phyloP scores from a whole-genome alignment of 1,284 basidiomycete genomes.

The Ceratobasidium sp. region DNA sequence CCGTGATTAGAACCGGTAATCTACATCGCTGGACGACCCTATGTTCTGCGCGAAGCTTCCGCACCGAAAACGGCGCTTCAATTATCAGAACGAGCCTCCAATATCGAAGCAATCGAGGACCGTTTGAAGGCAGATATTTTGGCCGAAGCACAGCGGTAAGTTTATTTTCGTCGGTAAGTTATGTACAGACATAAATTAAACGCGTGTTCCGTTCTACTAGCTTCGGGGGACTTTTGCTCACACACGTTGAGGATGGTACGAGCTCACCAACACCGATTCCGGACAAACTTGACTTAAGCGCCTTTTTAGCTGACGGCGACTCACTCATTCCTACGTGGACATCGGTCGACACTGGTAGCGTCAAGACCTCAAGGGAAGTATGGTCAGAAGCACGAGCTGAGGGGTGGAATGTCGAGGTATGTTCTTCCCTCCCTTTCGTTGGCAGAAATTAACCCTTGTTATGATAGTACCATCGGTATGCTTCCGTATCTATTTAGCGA shows the following conservation, averaged over 20 bases:
- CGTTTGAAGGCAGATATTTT: slow-evolving; percentile 93
- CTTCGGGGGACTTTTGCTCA: slow-evolving; percentile 89
- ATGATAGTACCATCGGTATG: slow-evolving; percentile 68
- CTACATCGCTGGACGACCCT: slow-evolving; percentile 92
- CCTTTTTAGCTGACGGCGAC: slow-evolving; percentile 67
- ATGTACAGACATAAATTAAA: slow-evolving; percentile 2
- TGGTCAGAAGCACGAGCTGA: slow-evolving; percentile 79
- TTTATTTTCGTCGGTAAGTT: slow-evolving; percentile 10
- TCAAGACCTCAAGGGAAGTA: slow-evolving; percentile 87
- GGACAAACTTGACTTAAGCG: slow-evolving; percentile 5
- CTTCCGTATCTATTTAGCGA: slow-evolving; percentile 14
- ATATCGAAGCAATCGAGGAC: slow-evolving; percentile 92
- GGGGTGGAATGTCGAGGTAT: slow-evolving; percentile 89
- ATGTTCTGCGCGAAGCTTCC: slow-evolving; percentile 92
- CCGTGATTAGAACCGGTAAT: slow-evolving; percentile 56
- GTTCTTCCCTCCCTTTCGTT: slow-evolving; percentile 47
- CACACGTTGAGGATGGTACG: slow-evolving; percentile 86
- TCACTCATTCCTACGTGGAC: slow-evolving; percentile 95
- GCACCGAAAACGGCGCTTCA: slow-evolving; percentile 82
- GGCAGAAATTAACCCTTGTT: slow-evolving; percentile 10
- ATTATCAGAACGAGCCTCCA: slow-evolving; percentile 90
- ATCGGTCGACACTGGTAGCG: slow-evolving; percentile 81
- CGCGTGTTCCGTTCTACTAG: slow-evolving; percentile 53
- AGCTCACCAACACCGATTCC: slow-evolving; percentile 19
- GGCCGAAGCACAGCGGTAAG: slow-evolving; percentile 79